Evolutionary conservation across 1,284 basidiomycete genomes (phyloP).

Genomic region (Marasmius tenuissimus): DNA sequence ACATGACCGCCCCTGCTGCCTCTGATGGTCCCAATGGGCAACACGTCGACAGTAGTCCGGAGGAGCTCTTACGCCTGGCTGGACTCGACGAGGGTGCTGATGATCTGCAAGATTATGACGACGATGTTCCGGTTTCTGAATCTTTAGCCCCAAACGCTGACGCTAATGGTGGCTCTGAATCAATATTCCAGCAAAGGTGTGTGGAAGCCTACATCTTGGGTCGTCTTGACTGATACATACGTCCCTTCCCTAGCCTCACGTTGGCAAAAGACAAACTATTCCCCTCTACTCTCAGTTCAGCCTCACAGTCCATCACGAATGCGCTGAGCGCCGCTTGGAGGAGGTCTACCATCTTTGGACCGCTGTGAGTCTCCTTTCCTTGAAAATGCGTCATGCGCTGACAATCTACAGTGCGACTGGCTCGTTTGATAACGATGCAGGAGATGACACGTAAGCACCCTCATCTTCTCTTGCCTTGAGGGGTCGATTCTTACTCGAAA

Average conservation of each 20-base stretch:
- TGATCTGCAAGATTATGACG: conserved; percentile 56
- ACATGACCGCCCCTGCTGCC: neutral
- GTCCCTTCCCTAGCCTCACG: conserved; percentile 29
- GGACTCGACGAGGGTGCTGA: conserved; percentile 38
- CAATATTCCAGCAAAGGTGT: conserved; percentile 20
- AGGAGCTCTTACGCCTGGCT: conserved; percentile 47
- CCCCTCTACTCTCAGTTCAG: conserved; percentile 30
- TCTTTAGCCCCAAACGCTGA: neutral
- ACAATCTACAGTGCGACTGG: conserved; percentile 32
- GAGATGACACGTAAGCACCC: neutral
- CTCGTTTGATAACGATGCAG: conserved; percentile 12
- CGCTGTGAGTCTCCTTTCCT: conserved; percentile 40
- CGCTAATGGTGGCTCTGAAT: conserved; percentile 6
- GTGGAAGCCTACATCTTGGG: neutral
- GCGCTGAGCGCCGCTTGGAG: conserved; percentile 26
- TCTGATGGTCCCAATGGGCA: neutral
- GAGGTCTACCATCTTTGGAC: conserved; percentile 55
- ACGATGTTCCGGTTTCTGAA: conserved; percentile 30
- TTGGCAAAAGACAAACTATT: conserved; percentile 45
- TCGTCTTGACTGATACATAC: conserved; percentile 3
- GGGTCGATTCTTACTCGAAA: neutral
- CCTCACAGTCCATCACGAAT: conserved; percentile 11
- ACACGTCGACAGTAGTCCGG: conserved; percentile 33
- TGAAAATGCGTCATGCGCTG: conserved; percentile 4
- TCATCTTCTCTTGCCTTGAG: neutral